Evolutionary conservation across 2,329 filamentous ascomycete genomes (phyloP), one percentile per base, ranked within the genome.

Genomic region (Dothiorella sarmentorum): DNA sequence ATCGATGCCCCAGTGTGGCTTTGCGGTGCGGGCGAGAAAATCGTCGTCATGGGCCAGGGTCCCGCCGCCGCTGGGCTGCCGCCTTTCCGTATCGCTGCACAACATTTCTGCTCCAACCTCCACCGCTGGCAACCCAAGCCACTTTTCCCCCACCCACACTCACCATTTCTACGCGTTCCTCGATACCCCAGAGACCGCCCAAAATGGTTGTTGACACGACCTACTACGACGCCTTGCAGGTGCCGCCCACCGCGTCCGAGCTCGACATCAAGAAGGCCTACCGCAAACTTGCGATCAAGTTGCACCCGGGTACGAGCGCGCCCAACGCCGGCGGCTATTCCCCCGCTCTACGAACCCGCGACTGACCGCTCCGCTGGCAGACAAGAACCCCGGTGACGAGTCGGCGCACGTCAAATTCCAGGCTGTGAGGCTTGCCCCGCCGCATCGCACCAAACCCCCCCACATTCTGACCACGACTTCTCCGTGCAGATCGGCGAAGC

Each of bases 211-310:
- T 88, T 68, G 91, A 96, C 75, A 95, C 90, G 60, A 79, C 85
- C 66, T 96, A 96, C 77, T 95, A 95, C 76, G 91, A 96, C 76
- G 85, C 85, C 66, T 81, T 97, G 37, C 90, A 89, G 70, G 91
- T 97, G 68, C 80, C 87, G 76, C 87, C 91, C 64, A 90, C 88
- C 58, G 93, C 92, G 27, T 88, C 90, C 37, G 90, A 93, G 73
- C 83, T 96, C 52, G 91, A 97, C 73, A 97, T 97, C 77, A 97
- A 97, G 76, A 96, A 96, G 79, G 92, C 92, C 26, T 97, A 97
- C 77, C 86, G 92, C 72, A 97, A 77, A 66, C 83, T 94, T 66
- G 94, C 94, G 66, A 97, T 97, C 74, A 85, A 92, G 66, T 90
- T 96, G 69, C 93, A 97, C 74, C 91, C 91, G 63, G 89, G 88